Conservation (phyloP, 2,329 filamentous ascomycete species). For the Arthrobotrys sphaeroides region DNA sequence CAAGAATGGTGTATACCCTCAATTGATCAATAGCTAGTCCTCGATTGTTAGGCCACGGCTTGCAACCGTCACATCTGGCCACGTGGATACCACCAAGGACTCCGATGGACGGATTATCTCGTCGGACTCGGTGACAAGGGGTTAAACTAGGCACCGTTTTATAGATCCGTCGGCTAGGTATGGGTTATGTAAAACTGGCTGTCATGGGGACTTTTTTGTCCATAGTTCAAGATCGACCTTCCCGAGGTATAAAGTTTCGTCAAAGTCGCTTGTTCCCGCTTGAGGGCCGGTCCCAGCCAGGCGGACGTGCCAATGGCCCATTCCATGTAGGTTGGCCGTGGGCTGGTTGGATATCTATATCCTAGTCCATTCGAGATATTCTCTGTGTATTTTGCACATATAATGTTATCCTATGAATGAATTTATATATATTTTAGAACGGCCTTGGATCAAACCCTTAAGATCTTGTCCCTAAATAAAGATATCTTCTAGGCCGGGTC, state of each 20-base stretch:
- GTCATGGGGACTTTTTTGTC: slow-evolving; percentile 10
- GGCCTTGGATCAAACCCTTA: no score
- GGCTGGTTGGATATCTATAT: background rate
- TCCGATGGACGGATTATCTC: background rate
- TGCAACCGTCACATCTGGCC: background rate
- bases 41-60: background rate
- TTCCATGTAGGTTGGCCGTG: background rate
- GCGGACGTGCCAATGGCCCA: background rate
- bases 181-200: background rate
- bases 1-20: background rate
- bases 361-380: background rate
- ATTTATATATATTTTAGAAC: no score
- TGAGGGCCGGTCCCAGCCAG: background rate
- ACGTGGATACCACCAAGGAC: background rate
- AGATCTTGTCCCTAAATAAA: no score
- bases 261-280: slow-evolving; percentile 22
- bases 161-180: background rate
- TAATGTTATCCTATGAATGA: no score
- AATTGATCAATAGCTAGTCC: background rate
- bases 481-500: no score
- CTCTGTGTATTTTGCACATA: no score
- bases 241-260: slow-evolving; percentile 4
- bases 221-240: slow-evolving; percentile 4
- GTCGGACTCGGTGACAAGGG: background rate
- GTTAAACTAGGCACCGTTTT: background rate